Conservation (phyloP, 1,284 basidiomycete species). For the Xerocomus alliaceus region DNA sequence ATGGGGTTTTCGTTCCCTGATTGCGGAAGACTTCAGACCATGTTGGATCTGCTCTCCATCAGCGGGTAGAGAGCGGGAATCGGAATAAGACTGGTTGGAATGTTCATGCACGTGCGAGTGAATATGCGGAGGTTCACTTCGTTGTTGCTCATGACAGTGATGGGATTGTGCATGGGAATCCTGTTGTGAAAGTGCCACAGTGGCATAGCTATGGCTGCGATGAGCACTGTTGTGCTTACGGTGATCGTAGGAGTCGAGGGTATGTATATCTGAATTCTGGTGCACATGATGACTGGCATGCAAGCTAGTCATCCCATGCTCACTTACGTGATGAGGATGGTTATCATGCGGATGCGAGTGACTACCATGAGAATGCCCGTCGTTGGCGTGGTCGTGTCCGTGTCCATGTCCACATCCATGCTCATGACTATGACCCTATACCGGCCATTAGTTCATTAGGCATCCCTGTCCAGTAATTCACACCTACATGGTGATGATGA, state of each 20-base stretch:
- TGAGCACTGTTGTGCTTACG: conserved; percentile 19
- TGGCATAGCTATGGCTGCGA: conserved; percentile 13
- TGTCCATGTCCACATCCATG: conserved; percentile 56
- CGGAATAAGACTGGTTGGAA: conserved; percentile 39
- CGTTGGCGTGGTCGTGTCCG: conserved; percentile 53
- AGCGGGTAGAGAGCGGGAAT: conserved; percentile 36
- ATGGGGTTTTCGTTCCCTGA: conserved; percentile 42
- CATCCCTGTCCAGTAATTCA: background rate
- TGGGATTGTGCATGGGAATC: conserved; percentile 39
- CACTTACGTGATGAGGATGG: conserved; percentile 17
- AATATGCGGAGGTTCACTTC: conserved; percentile 22
- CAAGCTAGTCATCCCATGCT: conserved; percentile 11
- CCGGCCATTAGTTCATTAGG: background rate
- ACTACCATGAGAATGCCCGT: conserved; percentile 35
- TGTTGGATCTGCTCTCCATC: conserved; percentile 13
- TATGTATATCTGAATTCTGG: conserved; percentile 43
- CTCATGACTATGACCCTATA: conserved; percentile 60
- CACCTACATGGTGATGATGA: conserved; percentile 84
- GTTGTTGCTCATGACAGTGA: conserved; percentile 21
- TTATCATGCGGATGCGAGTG: conserved; percentile 35
- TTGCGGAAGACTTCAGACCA: conserved; percentile 21
- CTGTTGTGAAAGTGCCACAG: conserved; percentile 22
- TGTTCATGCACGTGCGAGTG: conserved; percentile 27
- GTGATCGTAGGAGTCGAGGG: conserved; percentile 19
- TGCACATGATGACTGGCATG: conserved; percentile 33